Conservation (phyloP, 1,139 yeast genomes). For the Zygosaccharomyces sapae region DNA sequence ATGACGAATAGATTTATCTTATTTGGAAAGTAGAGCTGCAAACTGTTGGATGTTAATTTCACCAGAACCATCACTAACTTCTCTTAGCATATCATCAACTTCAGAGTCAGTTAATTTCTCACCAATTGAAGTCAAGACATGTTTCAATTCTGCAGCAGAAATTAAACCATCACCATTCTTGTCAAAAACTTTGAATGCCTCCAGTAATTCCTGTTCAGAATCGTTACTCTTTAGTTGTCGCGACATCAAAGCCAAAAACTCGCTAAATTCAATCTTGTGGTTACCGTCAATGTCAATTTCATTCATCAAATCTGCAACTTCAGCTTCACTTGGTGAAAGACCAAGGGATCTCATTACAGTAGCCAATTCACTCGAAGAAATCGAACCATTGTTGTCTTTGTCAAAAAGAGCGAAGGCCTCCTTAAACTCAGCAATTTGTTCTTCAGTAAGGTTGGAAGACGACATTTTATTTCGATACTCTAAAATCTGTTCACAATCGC, state of each 20-base stretch:
- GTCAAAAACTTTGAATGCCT: constrained; percentile 91
- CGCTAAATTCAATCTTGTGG: constrained; percentile 90
- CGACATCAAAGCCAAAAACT: constrained; percentile 65
- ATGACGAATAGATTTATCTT: constrained; percentile 7
- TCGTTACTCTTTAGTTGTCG: constrained; percentile 96
- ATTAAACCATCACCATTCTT: constrained; percentile 93
- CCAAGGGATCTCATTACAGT: constrained; percentile 98
- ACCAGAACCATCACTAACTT: constrained; percentile 94
- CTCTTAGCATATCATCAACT: constrained; percentile 94
- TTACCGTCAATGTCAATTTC: constrained; percentile 95
- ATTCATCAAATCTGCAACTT: constrained; percentile 91
- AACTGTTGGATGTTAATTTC: constrained; percentile 95
- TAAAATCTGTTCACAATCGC: not conserved
- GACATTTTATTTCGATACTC: constrained; percentile 34
- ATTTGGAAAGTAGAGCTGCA: constrained; percentile 63
- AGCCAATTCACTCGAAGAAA: constrained; percentile 92
- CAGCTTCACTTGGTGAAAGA: constrained; percentile 94
- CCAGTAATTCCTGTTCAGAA: constrained; percentile 93
- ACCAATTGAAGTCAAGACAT: constrained; percentile 94
- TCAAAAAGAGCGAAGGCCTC: constrained; percentile 97
- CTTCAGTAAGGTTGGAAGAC: constrained; percentile 78
- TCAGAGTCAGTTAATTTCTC: constrained; percentile 94
- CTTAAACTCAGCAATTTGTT: constrained; percentile 93
- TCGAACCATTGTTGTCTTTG: constrained; percentile 93
- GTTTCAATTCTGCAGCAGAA: constrained; percentile 92